Evolutionary conservation across 345 rosid genomes (phyloP), one percentile per base, ranked within the genome.

Genomic region (Orychophragmus violaceus): DNA sequence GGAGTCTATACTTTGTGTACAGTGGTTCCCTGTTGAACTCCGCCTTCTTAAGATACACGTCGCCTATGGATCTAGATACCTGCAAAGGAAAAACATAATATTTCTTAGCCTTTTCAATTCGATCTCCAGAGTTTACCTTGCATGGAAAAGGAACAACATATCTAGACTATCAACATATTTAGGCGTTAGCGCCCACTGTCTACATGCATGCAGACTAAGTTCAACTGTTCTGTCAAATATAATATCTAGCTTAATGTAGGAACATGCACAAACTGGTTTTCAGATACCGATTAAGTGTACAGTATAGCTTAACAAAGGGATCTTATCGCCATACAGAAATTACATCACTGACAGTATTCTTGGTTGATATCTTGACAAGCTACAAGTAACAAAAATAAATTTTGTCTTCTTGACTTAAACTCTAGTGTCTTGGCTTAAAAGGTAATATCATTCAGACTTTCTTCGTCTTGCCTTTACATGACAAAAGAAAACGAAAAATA

Each of bases 41-140:
- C 0, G 94, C 73, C 79, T 85, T 93, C 64, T 93, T 90, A 64
- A 93, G 76, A 78, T 90, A 93, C 14, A 88, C 82, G 71, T 93
- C 98, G 23, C 97, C 98, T 19, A 93, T 90, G 62, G 98, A 90
- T 83, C 94, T 88, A 41, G 98, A 93, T 49, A 93, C 36, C 98
- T 93, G 79, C 72, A 80, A 64, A 17, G 28, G 57, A 70, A 32
- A 0, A 66, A 41, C n/a, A n/a, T n/a, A n/a, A 24, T 19, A 64
- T 2, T 45, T 45, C n/a, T 60, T 14, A 21, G 33, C 19, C 5
- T n/a, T n/a, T n/a, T n/a, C 19, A 60, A 21, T 59, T 59, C 23
- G 3, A 19, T 25, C 39, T 36, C 8, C 19, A 50, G 9, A 16
- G 18, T 39, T 59, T 27, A 37, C 13, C 28, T 59, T 29, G 36